phyloP scores from a whole-genome alignment of 2,329 filamentous ascomycete species.

The Cercospora sesami region DNA sequence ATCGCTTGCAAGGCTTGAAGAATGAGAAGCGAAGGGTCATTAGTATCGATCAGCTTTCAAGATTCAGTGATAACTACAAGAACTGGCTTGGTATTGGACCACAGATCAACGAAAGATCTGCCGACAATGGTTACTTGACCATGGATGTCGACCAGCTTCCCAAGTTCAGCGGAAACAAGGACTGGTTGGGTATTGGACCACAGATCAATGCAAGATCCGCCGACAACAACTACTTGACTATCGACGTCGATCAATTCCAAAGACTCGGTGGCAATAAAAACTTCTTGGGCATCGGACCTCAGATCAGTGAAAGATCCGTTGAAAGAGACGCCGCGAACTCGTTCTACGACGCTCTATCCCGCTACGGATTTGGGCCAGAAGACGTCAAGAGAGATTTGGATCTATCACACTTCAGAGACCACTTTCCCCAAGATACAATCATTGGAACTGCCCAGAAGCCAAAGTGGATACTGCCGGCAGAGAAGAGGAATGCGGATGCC shows the following conservation, averaged over 20 bases:
- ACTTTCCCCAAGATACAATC: not conserved
- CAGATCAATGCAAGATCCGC: not conserved
- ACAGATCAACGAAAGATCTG: not conserved
- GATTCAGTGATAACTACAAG: not conserved
- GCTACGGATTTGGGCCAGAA: not conserved
- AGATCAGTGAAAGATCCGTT: not conserved
- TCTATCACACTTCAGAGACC: not conserved
- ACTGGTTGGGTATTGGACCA: not conserved
- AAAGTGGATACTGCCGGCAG: not conserved
- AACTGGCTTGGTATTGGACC: not conserved
- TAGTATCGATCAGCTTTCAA: not conserved
- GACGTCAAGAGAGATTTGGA: not conserved
- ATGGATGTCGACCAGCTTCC: not conserved
- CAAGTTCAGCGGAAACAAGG: not conserved
- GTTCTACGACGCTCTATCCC: not conserved
- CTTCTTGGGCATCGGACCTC: not conserved
- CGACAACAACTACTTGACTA: not conserved
- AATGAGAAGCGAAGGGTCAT: not conserved
- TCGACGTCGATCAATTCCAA: not conserved
- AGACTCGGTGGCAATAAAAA: not conserved
- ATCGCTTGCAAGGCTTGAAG: not conserved
- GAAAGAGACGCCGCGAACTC: not conserved
- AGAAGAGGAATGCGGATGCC: conserved; percentile 2
- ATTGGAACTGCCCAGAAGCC: not conserved
- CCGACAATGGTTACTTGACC: not conserved